These are phyloP conservation scores for Gardenia jasminoides DNA, from an alignment of 257 asterid species.

Conservation along the genomic window DNA sequence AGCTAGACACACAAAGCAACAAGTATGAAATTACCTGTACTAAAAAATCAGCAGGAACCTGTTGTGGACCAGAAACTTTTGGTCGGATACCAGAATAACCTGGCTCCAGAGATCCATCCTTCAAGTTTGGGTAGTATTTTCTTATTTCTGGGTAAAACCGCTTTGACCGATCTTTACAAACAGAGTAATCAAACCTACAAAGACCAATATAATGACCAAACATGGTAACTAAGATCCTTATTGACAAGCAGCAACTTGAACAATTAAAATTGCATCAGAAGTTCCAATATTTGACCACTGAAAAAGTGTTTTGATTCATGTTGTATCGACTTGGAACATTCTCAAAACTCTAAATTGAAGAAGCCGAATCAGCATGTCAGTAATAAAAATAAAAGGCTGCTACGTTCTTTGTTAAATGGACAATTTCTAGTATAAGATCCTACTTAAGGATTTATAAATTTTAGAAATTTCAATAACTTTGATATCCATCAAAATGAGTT, in stretches of 20 bases:
- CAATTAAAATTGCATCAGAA: background rate
- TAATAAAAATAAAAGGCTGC: background rate
- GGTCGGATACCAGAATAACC: slow-evolving; percentile 87
- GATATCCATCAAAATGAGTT: background rate
- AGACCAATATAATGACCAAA: background rate
- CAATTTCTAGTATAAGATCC: background rate
- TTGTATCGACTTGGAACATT: too few species aligned
- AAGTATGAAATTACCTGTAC: slow-evolving; percentile 52
- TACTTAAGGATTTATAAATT: background rate
- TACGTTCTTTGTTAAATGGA: background rate
- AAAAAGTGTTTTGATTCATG: background rate
- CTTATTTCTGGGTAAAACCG: slow-evolving; percentile 67
- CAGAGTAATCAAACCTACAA: slow-evolving; percentile 73
- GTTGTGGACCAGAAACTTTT: slow-evolving; percentile 64
- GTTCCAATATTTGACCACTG: background rate
- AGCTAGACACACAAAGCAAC: background rate
- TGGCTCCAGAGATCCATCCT: slow-evolving; percentile 70
- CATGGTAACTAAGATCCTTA: background rate
- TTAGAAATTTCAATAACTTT: background rate
- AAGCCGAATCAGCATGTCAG: too few species aligned
- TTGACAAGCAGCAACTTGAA: slow-evolving; percentile 3
- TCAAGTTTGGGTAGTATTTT: slow-evolving; percentile 65
- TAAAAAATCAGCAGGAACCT: slow-evolving; percentile 57
- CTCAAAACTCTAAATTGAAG: too few species aligned
- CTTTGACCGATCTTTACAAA: slow-evolving; percentile 52